A percentile compares a stretch with the other conserved stretches of the same genome.
phyloP scores from a whole-genome alignment of 2,329 filamentous ascomycete genomes.

The Exophiala spinifera region DNA sequence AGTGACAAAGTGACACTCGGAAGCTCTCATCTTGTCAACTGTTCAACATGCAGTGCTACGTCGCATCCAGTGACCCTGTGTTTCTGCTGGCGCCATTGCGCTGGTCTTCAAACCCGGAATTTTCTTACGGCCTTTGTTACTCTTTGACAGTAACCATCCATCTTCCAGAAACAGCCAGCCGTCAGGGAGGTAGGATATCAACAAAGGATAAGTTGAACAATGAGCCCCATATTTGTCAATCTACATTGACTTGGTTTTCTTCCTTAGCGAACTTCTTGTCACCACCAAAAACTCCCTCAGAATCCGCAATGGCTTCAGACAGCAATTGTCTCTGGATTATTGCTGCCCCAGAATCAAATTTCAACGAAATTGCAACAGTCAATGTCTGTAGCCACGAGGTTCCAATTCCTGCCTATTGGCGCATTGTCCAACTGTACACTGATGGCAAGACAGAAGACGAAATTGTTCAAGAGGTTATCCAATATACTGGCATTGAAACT shows the following conservation, averaged over 20 bases:
- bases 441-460: slow-evolving; percentile 12
- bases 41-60: too few relatives aligned
- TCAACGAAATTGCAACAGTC: slow-evolving; percentile 20
- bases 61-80: background rate
- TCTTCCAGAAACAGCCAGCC: background rate
- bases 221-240: background rate
- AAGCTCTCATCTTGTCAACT: too few relatives aligned
- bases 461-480: slow-evolving; percentile 9
- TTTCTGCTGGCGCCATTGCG: background rate
- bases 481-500: slow-evolving; percentile 10
- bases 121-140: background rate
- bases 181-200: background rate
- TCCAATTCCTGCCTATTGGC: slow-evolving; percentile 21
- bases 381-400: slow-evolving; percentile 16
- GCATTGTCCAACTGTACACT: slow-evolving; percentile 11
- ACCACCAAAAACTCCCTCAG: background rate
- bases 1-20: too few relatives aligned
- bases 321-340: slow-evolving; percentile 13
- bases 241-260: background rate
- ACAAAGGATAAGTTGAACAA: slow-evolving; percentile 5
- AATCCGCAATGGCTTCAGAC: background rate
- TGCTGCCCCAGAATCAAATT: slow-evolving; percentile 17
- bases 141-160: background rate
- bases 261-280: background rate
- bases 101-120: background rate